Base-by-base conservation (phyloP, 306 rosid genomes). In the Mimosa bimucronata region DNA sequence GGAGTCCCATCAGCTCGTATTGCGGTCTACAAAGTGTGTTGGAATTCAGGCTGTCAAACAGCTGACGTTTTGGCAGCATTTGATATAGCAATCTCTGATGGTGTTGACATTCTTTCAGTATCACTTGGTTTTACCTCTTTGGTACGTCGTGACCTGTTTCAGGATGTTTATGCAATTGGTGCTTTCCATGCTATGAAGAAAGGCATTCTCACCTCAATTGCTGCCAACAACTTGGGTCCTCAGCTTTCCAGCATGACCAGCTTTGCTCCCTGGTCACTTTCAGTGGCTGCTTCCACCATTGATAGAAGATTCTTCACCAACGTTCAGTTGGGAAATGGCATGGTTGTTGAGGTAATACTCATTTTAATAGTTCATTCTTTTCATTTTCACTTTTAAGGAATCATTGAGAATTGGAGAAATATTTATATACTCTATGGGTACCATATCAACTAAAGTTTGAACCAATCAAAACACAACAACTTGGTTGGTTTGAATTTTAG, bases 41-140 rank as follows among this genome's bases (percentile, higher is more conserved):
- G 79, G 79, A 41, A 18, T 0, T 4, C 9, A 6, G 53, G 75
- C 2, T 88, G 87, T 52, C 0, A 0, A 0, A 78, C 75, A 0
- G 81, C 65, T 0, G 83, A 80, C 19, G 61, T 85, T 12, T 77
- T 86, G 8, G 71, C 69, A 0, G 87, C 85, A 13, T 86, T 88
- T 55, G 87, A 86, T 55, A 88, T 76, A 7, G 88, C 84, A 25
- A 82, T 87, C 29, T 79, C 80, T 0, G 90, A 89, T 31, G 88
- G 90, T 4, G 88, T 89, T 7, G 92, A 89, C 31, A 65, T 89
- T 12, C 60, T 87, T 28, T 79, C 66, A 0, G 66, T 60, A 60
- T 60, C 66, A 26, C 66, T 60, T 4, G 66, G 19, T 0, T 0
- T 16, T 10, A 0, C 0, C 0, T 0, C 7, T 0, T 29, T 23